A percentile compares a stretch with the other conserved stretches of the same genome.
Conservation (phyloP, 495 filamentous ascomycete species). For the Neurospora tetrasperma region DNA sequence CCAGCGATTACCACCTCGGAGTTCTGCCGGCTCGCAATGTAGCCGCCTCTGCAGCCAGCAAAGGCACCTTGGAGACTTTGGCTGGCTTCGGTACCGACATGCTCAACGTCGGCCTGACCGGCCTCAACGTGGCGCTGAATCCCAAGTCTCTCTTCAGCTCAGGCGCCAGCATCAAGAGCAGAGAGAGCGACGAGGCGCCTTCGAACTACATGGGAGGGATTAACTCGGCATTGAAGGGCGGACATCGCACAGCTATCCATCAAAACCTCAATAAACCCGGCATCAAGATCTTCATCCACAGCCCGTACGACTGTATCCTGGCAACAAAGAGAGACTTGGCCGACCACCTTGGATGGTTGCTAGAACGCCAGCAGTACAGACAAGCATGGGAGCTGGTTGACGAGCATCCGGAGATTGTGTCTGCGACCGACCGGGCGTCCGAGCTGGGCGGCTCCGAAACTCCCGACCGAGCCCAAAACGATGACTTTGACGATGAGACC, state of each 20-base stretch:
- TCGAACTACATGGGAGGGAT: constrained; percentile 4
- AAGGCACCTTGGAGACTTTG: constrained; percentile 57
- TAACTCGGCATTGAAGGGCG: constrained; percentile 12
- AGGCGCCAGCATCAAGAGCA: constrained; percentile 70
- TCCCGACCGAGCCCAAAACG: constrained; percentile 38
- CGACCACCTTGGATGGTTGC: constrained; percentile 77
- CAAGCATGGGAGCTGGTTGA: constrained; percentile 83
- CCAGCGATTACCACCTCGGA: constrained; percentile 84
- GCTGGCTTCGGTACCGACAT: constrained; percentile 47
- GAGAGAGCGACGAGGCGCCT: constrained; percentile 43
- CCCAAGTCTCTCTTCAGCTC: constrained; percentile 78
- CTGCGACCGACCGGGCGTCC: constrained; percentile 25
- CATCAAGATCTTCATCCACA: constrained; percentile 89
- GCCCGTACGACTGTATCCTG: constrained; percentile 88
- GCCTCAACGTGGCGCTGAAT: constrained; percentile 73
- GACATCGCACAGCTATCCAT: constrained; percentile 25
- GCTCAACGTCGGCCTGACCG: constrained; percentile 50
- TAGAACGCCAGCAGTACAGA: constrained; percentile 67
- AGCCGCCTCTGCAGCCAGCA: constrained; percentile 50
- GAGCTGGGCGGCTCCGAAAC: constrained; percentile 14
- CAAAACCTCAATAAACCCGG: constrained; percentile 50
- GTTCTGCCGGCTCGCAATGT: constrained; percentile 66
- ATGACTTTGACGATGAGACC: constrained; percentile 73
- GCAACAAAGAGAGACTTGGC: constrained; percentile 73
- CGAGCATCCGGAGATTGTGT: constrained; percentile 65